Percentiles rank a stretch among this genome's conserved stretches.
phyloP scores from a whole-genome alignment of 306 rosid genomes.

The Arachis hypogaea region DNA sequence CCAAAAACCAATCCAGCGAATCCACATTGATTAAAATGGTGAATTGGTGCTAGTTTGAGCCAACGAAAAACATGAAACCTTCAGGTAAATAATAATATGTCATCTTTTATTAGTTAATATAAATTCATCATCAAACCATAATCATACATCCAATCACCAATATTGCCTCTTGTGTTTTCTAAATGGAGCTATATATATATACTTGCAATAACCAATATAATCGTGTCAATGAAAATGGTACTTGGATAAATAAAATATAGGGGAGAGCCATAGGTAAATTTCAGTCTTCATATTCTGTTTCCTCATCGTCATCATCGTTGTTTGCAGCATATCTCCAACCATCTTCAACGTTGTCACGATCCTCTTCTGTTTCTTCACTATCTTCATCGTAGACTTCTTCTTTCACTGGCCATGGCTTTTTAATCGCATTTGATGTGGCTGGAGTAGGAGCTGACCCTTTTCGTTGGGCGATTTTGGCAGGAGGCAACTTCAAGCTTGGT shows the following conservation, averaged over 20 bases:
- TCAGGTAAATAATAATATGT: neutral
- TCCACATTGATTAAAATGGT: too few species aligned
- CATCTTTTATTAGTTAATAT: conserved; percentile 15
- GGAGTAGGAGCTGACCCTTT: conserved; percentile 66
- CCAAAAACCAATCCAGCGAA: too few species aligned
- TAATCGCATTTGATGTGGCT: conserved; percentile 48
- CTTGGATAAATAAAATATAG: too few species aligned
- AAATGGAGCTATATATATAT: too few species aligned
- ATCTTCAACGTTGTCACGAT: conserved; percentile 85
- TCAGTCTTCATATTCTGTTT: conserved; percentile 91
- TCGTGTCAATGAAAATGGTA: too few species aligned
- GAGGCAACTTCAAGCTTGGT: conserved; percentile 75
- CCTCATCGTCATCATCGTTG: conserved; percentile 90
- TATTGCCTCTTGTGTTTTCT: neutral
- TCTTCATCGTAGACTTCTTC: conserved; percentile 83
- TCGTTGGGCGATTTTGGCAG: conserved; percentile 59
- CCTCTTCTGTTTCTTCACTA: conserved; percentile 98
- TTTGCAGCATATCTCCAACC: conserved; percentile 85
- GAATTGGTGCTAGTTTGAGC: too few species aligned
- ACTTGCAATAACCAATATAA: too few species aligned
- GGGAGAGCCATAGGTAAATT: conserved; percentile 2
- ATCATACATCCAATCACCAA: conserved; percentile 17
- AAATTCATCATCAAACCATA: conserved; percentile 24
- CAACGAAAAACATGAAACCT: neutral
- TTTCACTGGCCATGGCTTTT: conserved; percentile 81